Base-by-base conservation (phyloP, 768 basidiomycete species). In the Boletus tomentosulus region DNA sequence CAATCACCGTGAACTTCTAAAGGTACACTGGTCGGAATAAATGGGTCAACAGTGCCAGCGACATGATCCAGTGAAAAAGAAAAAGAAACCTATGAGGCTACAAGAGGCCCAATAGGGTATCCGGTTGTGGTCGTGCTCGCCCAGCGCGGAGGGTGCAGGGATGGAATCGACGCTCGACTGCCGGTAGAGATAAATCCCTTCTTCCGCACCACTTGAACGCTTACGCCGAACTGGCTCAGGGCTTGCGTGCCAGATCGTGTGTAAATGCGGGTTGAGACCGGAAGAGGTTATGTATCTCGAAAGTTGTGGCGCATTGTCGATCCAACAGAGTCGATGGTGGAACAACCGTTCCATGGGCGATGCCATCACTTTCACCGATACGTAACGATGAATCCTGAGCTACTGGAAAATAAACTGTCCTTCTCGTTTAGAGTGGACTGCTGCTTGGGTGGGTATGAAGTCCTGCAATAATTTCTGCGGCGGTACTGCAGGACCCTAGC, bases 161-260 rank as follows among this genome's bases (percentile, higher is more conserved):
- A 92, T 78, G 8, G 86, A 80, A 58, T 94, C 92, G 30, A 90
- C 78, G 51, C 76, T 85, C 24, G 86, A 87, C 68, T 95, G 92
- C 8, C 94, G 79, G 65, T 94, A 91, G 2, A 96, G 77, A 63
- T 96, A 96, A 30, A 96, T 83, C 75, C 77, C 67, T 95, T 95
- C 80, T 89, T 91, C 59, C 85, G 81, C 47, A 92, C 85, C 43
- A 93, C 78, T 67, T 96, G 92, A 41, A 94, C 85, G 62, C 95
- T 96, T 2, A 92, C 84, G 58, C 92, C 92, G 76, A 85, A 94
- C 62, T 90, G 74, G 61, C 82, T 91, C 9, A n/a, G n/a, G n/a
- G n/a, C 94, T 94, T 2, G 88, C 92, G 66, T 93, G 90, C 83
- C 90, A 94, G 50, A 95, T 78, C 3, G 93, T 97, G 51, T 85